A percentile compares a stretch with the other conserved stretches of the same genome.
Evolutionary conservation across 1,139 yeast genomes (phyloP).

Genomic region (Sugiyamaella castrensis): DNA sequence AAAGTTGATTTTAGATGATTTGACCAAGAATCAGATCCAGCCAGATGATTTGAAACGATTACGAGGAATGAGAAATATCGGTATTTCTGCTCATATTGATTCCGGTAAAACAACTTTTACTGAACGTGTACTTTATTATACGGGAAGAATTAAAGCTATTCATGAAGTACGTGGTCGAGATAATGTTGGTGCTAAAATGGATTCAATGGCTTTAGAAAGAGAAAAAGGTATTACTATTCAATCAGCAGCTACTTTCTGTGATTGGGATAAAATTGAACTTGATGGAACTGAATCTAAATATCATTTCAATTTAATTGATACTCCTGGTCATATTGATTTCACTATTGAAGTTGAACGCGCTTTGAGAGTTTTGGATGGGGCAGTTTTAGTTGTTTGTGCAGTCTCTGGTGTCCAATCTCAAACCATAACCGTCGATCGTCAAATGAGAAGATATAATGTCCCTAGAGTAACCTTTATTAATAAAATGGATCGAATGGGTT

Average conservation of each 20-base stretch:
- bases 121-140: conserved; percentile 91
- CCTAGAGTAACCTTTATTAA: conserved; percentile 95
- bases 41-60: conserved; percentile 58
- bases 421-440: conserved; percentile 97
- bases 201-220: conserved; percentile 94
- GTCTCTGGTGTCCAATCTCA: conserved; percentile 98
- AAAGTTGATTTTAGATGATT: conserved; percentile 34
- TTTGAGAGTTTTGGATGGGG: conserved; percentile 93
- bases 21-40: conserved; percentile 48
- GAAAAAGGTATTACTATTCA: conserved; percentile 98
- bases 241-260: conserved; percentile 97
- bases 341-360: conserved; percentile 99
- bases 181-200: conserved; percentile 98
- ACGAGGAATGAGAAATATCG: conserved; percentile 78
- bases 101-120: conserved; percentile 97
- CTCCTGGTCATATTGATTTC: conserved; percentile 98
- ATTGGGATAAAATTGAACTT: conserved; percentile 66
- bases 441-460: conserved; percentile 96
- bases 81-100: conserved; percentile 97
- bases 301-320: conserved; percentile 92
- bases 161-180: conserved; percentile 98
- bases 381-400: conserved; percentile 96
- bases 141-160: conserved; percentile 95
- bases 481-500: conserved; percentile 99
- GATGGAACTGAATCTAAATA: conserved; percentile 47